phyloP scores from a whole-genome alignment of 495 filamentous ascomycete species.

The Paragyromitra xinjiangensis region DNA sequence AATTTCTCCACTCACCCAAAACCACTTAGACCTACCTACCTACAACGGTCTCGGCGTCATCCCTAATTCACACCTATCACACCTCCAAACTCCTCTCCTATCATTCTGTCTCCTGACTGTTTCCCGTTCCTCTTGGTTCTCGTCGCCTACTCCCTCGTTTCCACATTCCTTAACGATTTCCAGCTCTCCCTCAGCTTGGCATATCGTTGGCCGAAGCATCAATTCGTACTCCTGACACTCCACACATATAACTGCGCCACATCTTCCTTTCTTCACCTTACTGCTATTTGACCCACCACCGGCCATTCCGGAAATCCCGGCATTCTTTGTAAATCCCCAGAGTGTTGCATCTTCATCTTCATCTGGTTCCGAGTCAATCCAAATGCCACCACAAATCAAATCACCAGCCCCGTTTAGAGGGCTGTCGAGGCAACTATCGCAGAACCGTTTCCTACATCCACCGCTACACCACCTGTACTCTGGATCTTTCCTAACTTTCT shows the following conservation, averaged over 20 bases:
- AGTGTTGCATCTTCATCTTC: background rate
- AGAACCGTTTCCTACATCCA: conserved; percentile 33
- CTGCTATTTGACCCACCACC: background rate
- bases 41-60: background rate
- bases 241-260: conserved; percentile 21
- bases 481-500: background rate
- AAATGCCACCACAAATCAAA: conserved; percentile 15
- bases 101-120: conserved; percentile 1
- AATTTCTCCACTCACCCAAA: background rate
- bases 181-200: background rate
- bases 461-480: conserved; percentile 39
- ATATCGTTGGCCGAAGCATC: conserved; percentile 8
- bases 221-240: conserved; percentile 15
- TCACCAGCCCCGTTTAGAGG: background rate
- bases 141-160: background rate
- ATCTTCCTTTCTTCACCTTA: background rate
- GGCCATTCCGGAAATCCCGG: background rate
- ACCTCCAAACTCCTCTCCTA: conserved; percentile 27
- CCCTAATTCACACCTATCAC: conserved; percentile 13
- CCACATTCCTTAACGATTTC: background rate
- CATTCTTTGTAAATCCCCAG: background rate
- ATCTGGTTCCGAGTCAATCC: background rate
- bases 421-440: conserved; percentile 2
- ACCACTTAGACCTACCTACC: background rate
- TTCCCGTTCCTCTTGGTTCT: background rate